Evolutionary conservation across 106 monocot species (phyloP), one percentile per base, ranked within the genome.

Genomic region (Apostasia shenzhenica): DNA sequence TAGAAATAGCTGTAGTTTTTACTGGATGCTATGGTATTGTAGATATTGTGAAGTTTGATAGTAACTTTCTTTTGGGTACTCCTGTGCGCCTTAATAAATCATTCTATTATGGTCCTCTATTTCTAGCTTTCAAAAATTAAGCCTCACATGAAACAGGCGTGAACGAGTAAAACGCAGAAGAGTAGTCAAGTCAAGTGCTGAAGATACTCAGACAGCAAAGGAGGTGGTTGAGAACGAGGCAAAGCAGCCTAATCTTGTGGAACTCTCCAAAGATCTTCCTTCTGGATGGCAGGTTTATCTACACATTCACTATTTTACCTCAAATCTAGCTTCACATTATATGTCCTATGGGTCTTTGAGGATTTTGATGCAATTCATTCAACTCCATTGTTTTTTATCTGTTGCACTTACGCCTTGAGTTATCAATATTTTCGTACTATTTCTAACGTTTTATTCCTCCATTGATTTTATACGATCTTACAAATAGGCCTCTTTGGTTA

Each of bases 231-330:
- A 55, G 39, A 77, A 41, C 5, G 87, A 83, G 55, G 77, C 79
- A 70, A 80, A 81, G 58, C 75, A 85, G 59, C 93, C 87, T 63
- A 78, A 93, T 80, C 71, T 99, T 10, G 69, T 48, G 14, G 79
- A 90, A 73, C 78, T 99, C 41, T 83, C 88, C 0, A 90, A 78
- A 75, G 85, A 79, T 77, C 93, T 99, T 72, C 93, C 99, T 71
- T 70, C 87, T 9, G 93, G 85, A 63, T 99, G 99, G 99, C 87
- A 99, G 90, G 99, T 93, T 68, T 76, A 70, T 62, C 26, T 43
- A 48, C 55, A 50, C 4, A 50, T 50, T 8, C 4, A 5, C 50
- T 50, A 5, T 13, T 13, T 1, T 6, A 6, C 62, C 52, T 5
- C 26, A 26, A 26, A 26, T 26, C 26, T 26, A 26, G 26, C 26